A percentile compares a stretch with the other conserved stretches of the same genome.
These are phyloP conservation scores for Sphagnum fallax DNA, from an alignment of 228 moss, liverwort and hornwort species.

Conservation along the genomic window DNA sequence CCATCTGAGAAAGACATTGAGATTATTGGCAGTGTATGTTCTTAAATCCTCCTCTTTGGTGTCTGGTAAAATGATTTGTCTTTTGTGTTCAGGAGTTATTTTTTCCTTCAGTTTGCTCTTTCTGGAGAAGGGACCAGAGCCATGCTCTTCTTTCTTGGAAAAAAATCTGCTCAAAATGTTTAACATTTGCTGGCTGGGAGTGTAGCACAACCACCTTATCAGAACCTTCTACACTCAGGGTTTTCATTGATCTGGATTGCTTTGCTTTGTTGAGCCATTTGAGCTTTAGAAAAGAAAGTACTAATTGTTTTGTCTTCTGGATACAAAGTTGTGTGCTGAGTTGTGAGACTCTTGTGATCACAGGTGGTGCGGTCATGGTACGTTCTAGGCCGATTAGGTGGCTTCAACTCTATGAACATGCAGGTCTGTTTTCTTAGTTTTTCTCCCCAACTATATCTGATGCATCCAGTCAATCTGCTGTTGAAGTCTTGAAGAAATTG, in stretches of 20 bases:
- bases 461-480: background rate
- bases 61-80: background rate
- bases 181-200: too few species aligned
- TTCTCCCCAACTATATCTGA: background rate
- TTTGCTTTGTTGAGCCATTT: too few species aligned
- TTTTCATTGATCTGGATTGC: background rate
- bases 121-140: background rate
- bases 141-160: too few species aligned
- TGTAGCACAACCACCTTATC: too few species aligned
- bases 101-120: background rate
- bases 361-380: conserved; percentile 91
- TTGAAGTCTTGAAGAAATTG: background rate
- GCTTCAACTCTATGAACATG: conserved; percentile 98
- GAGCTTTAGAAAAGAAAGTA: too few species aligned
- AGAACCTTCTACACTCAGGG: too few species aligned
- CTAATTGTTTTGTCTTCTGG: too few species aligned
- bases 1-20: conserved; percentile 79
- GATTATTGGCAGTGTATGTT: conserved; percentile 77
- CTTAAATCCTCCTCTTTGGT: conserved; percentile 2
- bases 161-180: too few species aligned
- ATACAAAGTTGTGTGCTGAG: too few species aligned
- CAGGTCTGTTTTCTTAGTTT: conserved; percentile 44
- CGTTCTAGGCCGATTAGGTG: conserved; percentile 81
- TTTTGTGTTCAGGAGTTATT: background rate
- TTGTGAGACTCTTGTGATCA: conserved; percentile 1